Conservation (phyloP, 495 filamentous ascomycete species). For the Penicillium pancosmium region DNA sequence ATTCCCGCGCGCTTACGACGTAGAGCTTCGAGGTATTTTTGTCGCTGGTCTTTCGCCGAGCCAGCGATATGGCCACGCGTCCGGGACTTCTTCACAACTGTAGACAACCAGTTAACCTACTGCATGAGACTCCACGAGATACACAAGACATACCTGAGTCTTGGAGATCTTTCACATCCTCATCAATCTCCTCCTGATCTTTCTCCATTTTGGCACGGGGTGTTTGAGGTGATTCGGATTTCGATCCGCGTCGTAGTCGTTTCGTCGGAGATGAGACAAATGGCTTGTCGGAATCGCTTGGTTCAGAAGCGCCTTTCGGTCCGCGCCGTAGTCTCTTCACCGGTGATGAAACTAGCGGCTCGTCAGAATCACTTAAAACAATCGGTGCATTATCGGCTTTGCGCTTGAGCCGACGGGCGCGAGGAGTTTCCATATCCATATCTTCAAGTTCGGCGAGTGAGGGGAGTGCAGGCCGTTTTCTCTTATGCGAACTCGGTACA, state of each 20-base stretch:
- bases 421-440: background rate
- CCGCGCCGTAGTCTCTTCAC: conserved; percentile 24
- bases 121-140: background rate
- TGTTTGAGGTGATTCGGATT: conserved; percentile 25
- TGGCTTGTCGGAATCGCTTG: conserved; percentile 32
- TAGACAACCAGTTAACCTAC: background rate
- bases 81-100: conserved; percentile 43
- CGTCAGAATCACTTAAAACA: conserved; percentile 29
- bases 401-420: conserved; percentile 23
- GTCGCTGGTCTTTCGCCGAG: conserved; percentile 46
- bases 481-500: conserved; percentile 18
- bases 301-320: background rate
- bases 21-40: conserved; percentile 55
- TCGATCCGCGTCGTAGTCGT: conserved; percentile 17
- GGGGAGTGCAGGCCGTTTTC: conserved; percentile 8
- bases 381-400: conserved; percentile 21
- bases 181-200: conserved; percentile 43
- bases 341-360: conserved; percentile 32
- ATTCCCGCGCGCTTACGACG: conserved; percentile 61
- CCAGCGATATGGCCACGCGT: conserved; percentile 44
- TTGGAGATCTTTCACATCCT: conserved; percentile 49
- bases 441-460: background rate
- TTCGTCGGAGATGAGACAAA: conserved; percentile 33
- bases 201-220: conserved; percentile 28
- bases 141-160: conserved; percentile 40